Conservation (phyloP, 371 early-diverging fungal genomes). For the Encephalitozoon intestinalis region DNA sequence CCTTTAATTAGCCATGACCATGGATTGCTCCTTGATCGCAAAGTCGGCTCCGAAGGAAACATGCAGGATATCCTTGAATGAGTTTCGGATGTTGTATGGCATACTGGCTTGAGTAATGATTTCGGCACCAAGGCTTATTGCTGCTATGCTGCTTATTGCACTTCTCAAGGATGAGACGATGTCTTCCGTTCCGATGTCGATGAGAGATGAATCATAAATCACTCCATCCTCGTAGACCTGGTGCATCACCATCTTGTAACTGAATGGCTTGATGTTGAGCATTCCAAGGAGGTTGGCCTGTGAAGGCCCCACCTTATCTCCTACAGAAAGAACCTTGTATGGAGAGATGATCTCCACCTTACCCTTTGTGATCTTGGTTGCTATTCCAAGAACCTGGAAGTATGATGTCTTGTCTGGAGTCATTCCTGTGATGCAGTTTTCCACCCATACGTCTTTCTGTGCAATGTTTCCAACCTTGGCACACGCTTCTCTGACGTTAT, state of each 20-base stretch:
- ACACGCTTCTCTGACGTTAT: constrained; percentile 89
- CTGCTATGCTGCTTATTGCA: constrained; percentile 75
- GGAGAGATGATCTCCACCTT: constrained; percentile 97
- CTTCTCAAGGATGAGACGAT: constrained; percentile 70
- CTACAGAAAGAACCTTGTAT: constrained; percentile 77
- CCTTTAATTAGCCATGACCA: constrained; percentile 7
- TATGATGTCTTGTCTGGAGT: constrained; percentile 98
- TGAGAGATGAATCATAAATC: constrained; percentile 74
- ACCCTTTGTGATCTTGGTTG: constrained; percentile 99
- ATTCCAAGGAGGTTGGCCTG: constrained; percentile 94
- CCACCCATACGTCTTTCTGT: constrained; percentile 83
- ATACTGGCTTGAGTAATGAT: constrained; percentile 87
- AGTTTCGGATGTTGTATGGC: constrained; percentile 67
- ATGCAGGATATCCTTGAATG: constrained; percentile 54
- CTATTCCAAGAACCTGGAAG: constrained; percentile 99
- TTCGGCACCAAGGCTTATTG: constrained; percentile 80
- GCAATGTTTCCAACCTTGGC: constrained; percentile 95
- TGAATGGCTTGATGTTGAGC: constrained; percentile 99
- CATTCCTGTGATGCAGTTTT: constrained; percentile 96
- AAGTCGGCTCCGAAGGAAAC: constrained; percentile 79
- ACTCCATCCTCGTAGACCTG: constrained; percentile 85
- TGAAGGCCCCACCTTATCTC: constrained; percentile 89
- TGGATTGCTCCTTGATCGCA: constrained; percentile 46
- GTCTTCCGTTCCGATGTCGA: constrained; percentile 79
- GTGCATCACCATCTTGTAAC: constrained; percentile 86